phyloP scores from a whole-genome alignment of 768 basidiomycete genomes.

The Basidioascus undulatus region DNA sequence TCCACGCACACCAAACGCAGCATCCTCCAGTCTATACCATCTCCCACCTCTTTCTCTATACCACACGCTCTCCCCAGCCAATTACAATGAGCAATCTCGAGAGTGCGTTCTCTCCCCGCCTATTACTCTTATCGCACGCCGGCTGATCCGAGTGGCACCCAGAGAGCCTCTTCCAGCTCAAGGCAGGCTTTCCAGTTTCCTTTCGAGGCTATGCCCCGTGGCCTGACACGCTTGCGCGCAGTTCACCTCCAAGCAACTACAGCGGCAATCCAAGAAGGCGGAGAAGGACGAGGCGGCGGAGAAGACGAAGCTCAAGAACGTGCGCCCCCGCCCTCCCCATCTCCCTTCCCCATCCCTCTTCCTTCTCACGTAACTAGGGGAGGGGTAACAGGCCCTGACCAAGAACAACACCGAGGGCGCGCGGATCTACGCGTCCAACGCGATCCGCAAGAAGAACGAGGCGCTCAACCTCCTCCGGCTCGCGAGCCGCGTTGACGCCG shows the following conservation, averaged over 20 bases:
- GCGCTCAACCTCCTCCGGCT: conserved; percentile 70
- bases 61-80: not conserved
- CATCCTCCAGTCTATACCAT: not conserved
- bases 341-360: not conserved
- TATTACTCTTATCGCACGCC: not conserved
- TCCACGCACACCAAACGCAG: too few species aligned
- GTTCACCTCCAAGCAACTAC: conserved; percentile 95
- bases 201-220: not conserved
- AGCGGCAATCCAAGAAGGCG: conserved; percentile 87
- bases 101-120: conserved; percentile 31
- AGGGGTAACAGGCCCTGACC: conserved; percentile 56
- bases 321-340: conserved; percentile 14
- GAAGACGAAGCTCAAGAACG: conserved; percentile 83
- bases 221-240: conserved; percentile 17
- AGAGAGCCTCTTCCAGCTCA: conserved; percentile 98
- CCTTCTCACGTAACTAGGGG: not conserved
- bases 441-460: conserved; percentile 95
- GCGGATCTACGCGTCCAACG: conserved; percentile 90
- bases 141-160: conserved; percentile 4
- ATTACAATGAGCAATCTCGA: conserved; percentile 33
- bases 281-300: conserved; percentile 81
- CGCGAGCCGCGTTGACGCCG: conserved; percentile 81
- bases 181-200: conserved; percentile 28
- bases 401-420: conserved; percentile 95
- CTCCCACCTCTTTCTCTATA: not conserved